A percentile compares a stretch with the other conserved stretches of the same genome.
Evolutionary conservation across 148 eudicot genomes (phyloP).

Genomic region (Limonium bicolor): DNA sequence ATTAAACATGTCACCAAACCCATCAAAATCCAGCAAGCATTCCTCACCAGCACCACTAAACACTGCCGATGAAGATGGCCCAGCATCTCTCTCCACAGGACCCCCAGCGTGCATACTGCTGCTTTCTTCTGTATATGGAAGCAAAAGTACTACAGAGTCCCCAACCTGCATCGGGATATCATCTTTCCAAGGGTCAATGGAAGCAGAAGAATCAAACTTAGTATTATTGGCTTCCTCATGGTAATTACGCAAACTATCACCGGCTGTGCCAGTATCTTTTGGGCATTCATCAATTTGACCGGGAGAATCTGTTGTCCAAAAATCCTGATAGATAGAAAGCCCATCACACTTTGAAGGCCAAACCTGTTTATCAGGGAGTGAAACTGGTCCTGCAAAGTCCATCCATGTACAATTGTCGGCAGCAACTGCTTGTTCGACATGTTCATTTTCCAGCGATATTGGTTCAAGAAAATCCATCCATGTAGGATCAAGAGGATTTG

Average conservation of each 20-base stretch:
- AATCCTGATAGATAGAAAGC: constrained; percentile 9
- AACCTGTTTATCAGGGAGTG: constrained; percentile 14
- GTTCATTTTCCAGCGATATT: constrained; percentile 7
- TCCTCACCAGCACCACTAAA: constrained; percentile 35
- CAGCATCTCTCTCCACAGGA: constrained; percentile 15
- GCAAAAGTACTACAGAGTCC: constrained; percentile 41
- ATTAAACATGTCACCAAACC: constrained; percentile 63
- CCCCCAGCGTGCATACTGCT: too few relatives aligned
- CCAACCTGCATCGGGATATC: constrained; percentile 30
- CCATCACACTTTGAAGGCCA: constrained; percentile 9
- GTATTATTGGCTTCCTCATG: constrained; percentile 10
- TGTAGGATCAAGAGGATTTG: constrained; percentile 13
- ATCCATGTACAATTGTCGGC: constrained; percentile 13
- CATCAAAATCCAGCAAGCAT: constrained; percentile 40
- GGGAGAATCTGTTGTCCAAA: constrained; percentile 15
- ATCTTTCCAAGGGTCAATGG: constrained; percentile 24
- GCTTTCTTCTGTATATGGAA: constrained; percentile 47
- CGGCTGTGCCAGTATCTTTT: constrained; percentile 8
- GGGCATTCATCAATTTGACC: not conserved
- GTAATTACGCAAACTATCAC: constrained; percentile 7
- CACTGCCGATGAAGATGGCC: constrained; percentile 19
- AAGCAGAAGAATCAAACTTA: constrained; percentile 11
- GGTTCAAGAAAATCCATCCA: constrained; percentile 33
- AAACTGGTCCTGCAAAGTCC: constrained; percentile 22
- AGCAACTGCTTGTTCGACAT: constrained; percentile 1